These are phyloP conservation scores for Dactylellina haptotyla DNA, from an alignment of 2,329 filamentous ascomycete genomes.

Conservation along the genomic window DNA sequence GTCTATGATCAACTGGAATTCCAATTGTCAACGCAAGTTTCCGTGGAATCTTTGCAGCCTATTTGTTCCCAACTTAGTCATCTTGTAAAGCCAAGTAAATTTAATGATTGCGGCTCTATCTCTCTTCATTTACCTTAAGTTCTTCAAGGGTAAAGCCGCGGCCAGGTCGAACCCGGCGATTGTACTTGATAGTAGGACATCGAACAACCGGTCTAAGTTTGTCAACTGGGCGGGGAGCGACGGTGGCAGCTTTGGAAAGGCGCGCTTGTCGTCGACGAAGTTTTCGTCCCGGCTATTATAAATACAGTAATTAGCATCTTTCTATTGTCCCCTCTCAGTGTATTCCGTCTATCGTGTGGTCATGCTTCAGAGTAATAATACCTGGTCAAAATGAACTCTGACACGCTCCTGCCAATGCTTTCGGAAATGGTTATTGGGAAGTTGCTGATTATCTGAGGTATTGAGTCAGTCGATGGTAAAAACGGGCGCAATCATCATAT, in stretches of 20 bases:
- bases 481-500: too few species aligned
- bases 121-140: slow-evolving; percentile 81
- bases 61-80: slow-evolving; percentile 16
- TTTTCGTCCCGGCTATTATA: slow-evolving; percentile 89
- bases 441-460: slow-evolving; percentile 55
- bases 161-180: slow-evolving; percentile 94
- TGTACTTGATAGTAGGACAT: slow-evolving; percentile 99
- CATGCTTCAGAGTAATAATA: slow-evolving; percentile 62
- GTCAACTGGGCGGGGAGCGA: slow-evolving; percentile 97
- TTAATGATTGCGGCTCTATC: slow-evolving; percentile 59
- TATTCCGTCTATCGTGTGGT: too few species aligned
- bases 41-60: slow-evolving; percentile 74
- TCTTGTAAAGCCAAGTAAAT: background rate
- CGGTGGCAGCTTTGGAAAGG: slow-evolving; percentile 90
- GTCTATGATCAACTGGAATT: slow-evolving; percentile 95
- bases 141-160: slow-evolving; percentile 97
- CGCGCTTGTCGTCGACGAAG: slow-evolving; percentile 88
- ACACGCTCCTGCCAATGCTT: slow-evolving; percentile 99
- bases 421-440: slow-evolving; percentile 75
- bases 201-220: slow-evolving; percentile 94
- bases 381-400: slow-evolving; percentile 99
- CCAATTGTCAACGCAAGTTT: slow-evolving; percentile 95
- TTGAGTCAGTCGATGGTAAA: slow-evolving; percentile 7
- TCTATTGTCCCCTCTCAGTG: too few species aligned
- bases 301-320: slow-evolving; percentile 60